Conservation (phyloP, 352 stramenopile species). For the Phytophthora pluvialis region DNA sequence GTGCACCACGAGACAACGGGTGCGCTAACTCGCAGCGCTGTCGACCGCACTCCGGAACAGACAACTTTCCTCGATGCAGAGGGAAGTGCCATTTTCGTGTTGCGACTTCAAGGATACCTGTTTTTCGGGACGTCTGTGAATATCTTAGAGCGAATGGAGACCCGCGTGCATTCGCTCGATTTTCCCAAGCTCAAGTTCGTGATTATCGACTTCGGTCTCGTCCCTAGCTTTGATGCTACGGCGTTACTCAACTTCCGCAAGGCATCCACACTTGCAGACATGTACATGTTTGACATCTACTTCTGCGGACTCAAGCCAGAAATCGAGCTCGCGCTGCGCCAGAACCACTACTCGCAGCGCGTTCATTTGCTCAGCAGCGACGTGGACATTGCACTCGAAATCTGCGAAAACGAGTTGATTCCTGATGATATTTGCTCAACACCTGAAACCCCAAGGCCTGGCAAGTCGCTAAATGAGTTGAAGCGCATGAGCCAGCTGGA, state of each 20-base stretch:
- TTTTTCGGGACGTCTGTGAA: slow-evolving; percentile 88
- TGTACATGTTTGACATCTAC: slow-evolving; percentile 81
- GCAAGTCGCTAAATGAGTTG: slow-evolving; percentile 55
- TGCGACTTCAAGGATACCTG: slow-evolving; percentile 80
- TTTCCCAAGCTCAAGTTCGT: slow-evolving; percentile 65
- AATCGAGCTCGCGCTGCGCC: slow-evolving; percentile 54
- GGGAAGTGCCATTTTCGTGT: slow-evolving; percentile 68
- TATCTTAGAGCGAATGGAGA: slow-evolving; percentile 79
- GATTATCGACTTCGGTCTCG: slow-evolving; percentile 83
- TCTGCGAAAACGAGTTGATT: slow-evolving; percentile 70
- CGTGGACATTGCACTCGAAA: slow-evolving; percentile 65
- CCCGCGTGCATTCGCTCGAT: slow-evolving; percentile 64
- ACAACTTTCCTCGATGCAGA: slow-evolving; percentile 56
- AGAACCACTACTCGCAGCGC: slow-evolving; percentile 52
- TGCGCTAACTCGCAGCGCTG: slow-evolving; percentile 62
- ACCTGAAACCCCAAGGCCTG: slow-evolving; percentile 31
- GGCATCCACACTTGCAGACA: slow-evolving; percentile 58
- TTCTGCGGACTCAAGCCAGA: slow-evolving; percentile 69
- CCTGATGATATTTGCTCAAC: slow-evolving; percentile 46
- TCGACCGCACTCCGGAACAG: slow-evolving; percentile 73
- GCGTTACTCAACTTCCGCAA: slow-evolving; percentile 83
- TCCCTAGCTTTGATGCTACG: slow-evolving; percentile 79
- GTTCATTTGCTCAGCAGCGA: slow-evolving; percentile 60
- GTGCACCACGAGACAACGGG: slow-evolving; percentile 81
- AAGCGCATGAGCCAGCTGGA: slow-evolving; percentile 66